Base-by-base conservation (phyloP, 108 stramenopile species). In the Skeletonema marinoi region DNA sequence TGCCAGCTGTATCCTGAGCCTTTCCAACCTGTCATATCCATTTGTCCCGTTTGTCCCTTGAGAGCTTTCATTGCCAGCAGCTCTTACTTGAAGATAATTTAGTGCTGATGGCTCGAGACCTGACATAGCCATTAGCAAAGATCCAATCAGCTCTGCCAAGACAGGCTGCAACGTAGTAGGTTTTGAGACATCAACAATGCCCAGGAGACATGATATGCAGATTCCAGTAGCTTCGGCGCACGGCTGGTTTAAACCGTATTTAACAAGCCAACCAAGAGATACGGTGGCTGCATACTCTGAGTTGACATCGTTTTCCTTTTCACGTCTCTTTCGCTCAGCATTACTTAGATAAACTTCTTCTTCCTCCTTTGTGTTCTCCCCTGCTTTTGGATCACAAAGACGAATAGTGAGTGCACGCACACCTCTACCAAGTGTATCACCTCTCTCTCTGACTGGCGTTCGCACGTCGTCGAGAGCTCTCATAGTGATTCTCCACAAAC, bases 381-480 rank as follows among this genome's bases (percentile, higher is more conserved):
- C 61, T 11, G 65, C 31, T 31, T 59, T 60, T 10, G 82, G 86
- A 71, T 88, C 87, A 74, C 91, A 92, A 9, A 92, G 72, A n/a
- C 89, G 78, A 56, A 86, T 86, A 10, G 90, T 91, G n/a, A 95
- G 78, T 51, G 81, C 77, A 60, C 85, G 65, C 36, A 95, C 56
- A 41, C 78, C 73, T 66, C 91, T 71, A 6, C 87, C 91, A 16
- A 95, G 72, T 13, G 84, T 60, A 65, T 92, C 94, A 1, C 92
- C 94, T 36, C 78, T 83, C 59, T 93, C 92, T 71, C 95, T 71
- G 10, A 96, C 95, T 25, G 83, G 68, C 1, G 59, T 74, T 39
- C 91, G 70, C 16, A 96, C 95, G 51, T 96, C 95, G 76, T 96
- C 95, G 6, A 96, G 73, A 33, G 92, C 86, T 70, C 95, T 68